phyloP scores from a whole-genome alignment of 1,284 basidiomycete species.

The Boletellus dicymbophilus region DNA sequence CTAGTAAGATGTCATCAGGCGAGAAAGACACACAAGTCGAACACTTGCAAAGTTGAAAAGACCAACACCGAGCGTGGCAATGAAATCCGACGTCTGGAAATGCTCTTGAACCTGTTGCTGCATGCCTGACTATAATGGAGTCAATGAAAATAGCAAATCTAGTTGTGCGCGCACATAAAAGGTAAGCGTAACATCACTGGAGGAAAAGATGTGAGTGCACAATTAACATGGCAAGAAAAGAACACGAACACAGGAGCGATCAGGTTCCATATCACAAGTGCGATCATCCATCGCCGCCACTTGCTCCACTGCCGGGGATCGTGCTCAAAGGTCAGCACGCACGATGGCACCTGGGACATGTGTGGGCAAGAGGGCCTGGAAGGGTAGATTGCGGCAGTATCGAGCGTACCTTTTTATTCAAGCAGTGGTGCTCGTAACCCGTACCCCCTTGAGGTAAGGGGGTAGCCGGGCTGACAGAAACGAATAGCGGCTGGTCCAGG shows the following conservation, averaged over 20 bases:
- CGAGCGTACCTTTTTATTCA: conserved; percentile 8
- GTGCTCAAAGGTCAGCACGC: conserved; percentile 14
- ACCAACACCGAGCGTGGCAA: conserved; percentile 30
- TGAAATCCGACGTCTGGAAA: conserved; percentile 18
- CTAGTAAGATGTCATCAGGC: conserved; percentile 8
- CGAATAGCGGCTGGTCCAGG: background rate
- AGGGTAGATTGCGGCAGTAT: conserved; percentile 1
- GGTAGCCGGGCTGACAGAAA: background rate
- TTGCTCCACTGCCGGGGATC: conserved; percentile 30
- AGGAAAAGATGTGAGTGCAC: conserved; percentile 8
- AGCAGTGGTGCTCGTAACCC: conserved; percentile 1
- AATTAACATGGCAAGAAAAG: conserved; percentile 1
- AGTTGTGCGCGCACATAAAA: conserved; percentile 23
- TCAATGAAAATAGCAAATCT: background rate
- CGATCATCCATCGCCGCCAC: conserved; percentile 24
- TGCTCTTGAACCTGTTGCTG: conserved; percentile 27
- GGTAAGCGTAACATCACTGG: conserved; percentile 24
- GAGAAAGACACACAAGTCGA: background rate
- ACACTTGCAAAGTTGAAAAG: conserved; percentile 27
- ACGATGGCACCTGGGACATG: conserved; percentile 25
- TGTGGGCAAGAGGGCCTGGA: conserved; percentile 3
- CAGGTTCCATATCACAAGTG: conserved; percentile 26
- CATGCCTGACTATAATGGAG: conserved; percentile 25
- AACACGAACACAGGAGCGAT: conserved; percentile 26
- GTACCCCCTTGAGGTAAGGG: background rate